Evolutionary conservation across 306 rosid species (phyloP), one percentile per base, ranked within the genome.

Genomic region (Neltuma alba): DNA sequence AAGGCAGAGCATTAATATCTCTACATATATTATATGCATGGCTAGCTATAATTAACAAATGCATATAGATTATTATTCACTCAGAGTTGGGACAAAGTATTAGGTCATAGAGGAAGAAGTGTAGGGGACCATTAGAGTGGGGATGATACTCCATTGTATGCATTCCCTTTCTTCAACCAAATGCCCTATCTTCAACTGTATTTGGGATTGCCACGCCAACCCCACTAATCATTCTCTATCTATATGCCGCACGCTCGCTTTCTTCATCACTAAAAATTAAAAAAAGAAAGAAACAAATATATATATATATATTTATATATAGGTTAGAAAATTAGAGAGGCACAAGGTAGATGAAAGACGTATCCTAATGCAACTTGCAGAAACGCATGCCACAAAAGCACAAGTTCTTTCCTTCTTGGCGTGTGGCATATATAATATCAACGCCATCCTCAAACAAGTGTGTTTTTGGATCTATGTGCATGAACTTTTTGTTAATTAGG

Each of bases 121-220:
- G n/a, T 28, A 60, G 82, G 83, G 83, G 86, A 83, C 86, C 83
- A 69, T 74, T 20, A 30, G 37, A 28, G 66, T 13, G 37, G 37
- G 66, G 36, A 57, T 27, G 4, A 62, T 15, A 10, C 38, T n/a
- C 21, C 9, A 5, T 28, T 6, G n/a, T n/a, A n/a, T 28, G 9
- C 42, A 33, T 38, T n/a, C 33, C 81, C 63, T 81, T 77, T 40
- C 61, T 44, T 68, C 81, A 81, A 81, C 74, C 10, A 57, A 57
- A 21, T 21, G 67, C 5, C 23, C 37, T 31, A 50, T 7, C 41
- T 28, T 67, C 8, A 76, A 40, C 55, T 54, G 75, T 27, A 33
- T 64, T 63, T 77, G 58, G 71, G 72, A 31, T 64, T 71, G 52
- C 55, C 79, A 40, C 69, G 63, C n/a, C 48, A 67, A 54, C 30